Evolutionary conservation across 139 green algal species (phyloP).

Genomic region (Bryopsis sp.): DNA sequence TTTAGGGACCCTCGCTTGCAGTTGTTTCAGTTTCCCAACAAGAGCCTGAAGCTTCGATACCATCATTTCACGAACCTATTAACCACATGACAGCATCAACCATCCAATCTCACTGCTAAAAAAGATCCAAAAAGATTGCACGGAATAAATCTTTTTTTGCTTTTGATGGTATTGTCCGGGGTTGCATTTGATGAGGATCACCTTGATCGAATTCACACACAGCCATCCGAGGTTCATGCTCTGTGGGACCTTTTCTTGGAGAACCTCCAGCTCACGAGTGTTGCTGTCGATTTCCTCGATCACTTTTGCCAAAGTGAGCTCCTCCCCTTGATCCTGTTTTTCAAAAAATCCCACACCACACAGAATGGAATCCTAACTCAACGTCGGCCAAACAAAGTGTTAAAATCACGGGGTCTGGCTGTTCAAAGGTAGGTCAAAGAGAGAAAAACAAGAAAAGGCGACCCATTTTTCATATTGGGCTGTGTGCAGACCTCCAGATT

Average conservation of each 20-base stretch:
- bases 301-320: constrained; percentile 42
- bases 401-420: constrained; percentile 4
- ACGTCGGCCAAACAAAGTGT: constrained; percentile 3
- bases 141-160: no score
- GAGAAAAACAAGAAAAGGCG: no score
- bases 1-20: constrained; percentile 39
- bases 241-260: not conserved
- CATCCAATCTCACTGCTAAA: no score
- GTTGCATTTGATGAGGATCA: no score
- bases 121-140: no score
- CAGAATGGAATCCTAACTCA: not conserved
- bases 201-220: constrained; percentile 14
- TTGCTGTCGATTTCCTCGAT: constrained; percentile 14
- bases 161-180: no score
- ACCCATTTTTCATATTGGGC: no score
- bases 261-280: not conserved
- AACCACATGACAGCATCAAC: no score
- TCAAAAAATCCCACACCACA: not conserved
- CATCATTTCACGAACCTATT: constrained; percentile 51
- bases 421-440: no score
- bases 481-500: constrained; percentile 29
- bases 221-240: not conserved
- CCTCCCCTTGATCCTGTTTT: constrained; percentile 26
- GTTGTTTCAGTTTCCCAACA: constrained; percentile 41
- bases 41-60: constrained; percentile 59